A percentile compares a stretch with the other conserved stretches of the same genome.
Conservation (phyloP, 768 basidiomycete genomes). For the Podaxis mareebaensis region DNA sequence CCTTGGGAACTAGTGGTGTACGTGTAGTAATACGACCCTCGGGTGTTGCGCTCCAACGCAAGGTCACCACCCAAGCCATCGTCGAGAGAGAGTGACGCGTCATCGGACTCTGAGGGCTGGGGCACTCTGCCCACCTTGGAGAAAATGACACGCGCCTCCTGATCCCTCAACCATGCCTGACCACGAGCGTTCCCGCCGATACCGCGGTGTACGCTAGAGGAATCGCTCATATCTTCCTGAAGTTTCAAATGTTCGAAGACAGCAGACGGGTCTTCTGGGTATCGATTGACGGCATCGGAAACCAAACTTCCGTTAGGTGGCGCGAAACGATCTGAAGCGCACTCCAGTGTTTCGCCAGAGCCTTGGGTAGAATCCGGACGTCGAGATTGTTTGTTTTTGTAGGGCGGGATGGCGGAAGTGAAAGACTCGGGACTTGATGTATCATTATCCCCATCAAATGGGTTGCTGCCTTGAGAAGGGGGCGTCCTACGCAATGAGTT, state of each 20-base stretch:
- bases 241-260: conserved; percentile 60
- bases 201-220: conserved; percentile 42
- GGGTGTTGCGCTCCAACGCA: conserved; percentile 62
- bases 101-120: conserved; percentile 59
- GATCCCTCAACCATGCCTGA: conserved; percentile 81
- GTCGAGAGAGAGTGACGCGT: conserved; percentile 40
- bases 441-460: conserved; percentile 6
- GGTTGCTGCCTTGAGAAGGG: conserved; percentile 1
- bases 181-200: conserved; percentile 65
- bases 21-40: conserved; percentile 77
- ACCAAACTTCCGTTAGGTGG: conserved; percentile 7
- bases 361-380: neutral
- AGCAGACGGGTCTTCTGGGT: conserved; percentile 42
- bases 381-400: neutral
- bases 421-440: conserved; percentile 13
- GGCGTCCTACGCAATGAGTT: conserved; percentile 24
- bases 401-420: conserved; percentile 8
- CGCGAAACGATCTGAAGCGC: conserved; percentile 1
- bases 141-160: conserved; percentile 66
- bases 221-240: conserved; percentile 43
- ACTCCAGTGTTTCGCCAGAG: neutral
- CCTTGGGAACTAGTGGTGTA: conserved; percentile 59
- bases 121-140: conserved; percentile 60
- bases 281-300: conserved; percentile 26
- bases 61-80: conserved; percentile 60